Base-by-base conservation (phyloP, 2,329 filamentous ascomycete genomes). In the Pleurostoma richardsiae region DNA sequence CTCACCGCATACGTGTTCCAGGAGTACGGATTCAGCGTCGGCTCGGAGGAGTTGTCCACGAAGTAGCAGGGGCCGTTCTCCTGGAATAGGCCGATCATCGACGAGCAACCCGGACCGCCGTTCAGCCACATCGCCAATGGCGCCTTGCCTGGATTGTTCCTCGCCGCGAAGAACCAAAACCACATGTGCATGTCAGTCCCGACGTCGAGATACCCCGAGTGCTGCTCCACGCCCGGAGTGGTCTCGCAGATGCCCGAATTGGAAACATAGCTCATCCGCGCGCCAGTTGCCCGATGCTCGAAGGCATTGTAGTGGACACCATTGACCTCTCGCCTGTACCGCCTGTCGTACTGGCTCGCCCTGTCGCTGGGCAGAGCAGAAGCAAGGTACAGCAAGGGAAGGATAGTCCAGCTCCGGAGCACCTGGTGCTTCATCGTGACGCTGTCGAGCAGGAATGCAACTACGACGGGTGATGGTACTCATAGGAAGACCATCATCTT, bases 51-150 rank as follows among this genome's bases (percentile, higher is more conserved):
- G 45, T 67, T 53, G 47, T 74, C 50, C 49, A 73, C 62, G 28
- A 72, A 57, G 49, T 71, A 62, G 56, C 63, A 74, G 45, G 66
- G 69, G 8, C 79, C 79, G 66, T 69, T 64, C 73, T 79, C 48
- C 58, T 66, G 58, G 73, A 80, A 52, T 71, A 65, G 10, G 66
- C 79, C 63, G 10, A 63, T 57, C 70, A 82, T 71, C n/a, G 74
- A 79, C 50, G 74, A 79, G 43, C 68, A 71, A 27, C 79, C 79
- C 4, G 79, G 79, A 4, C 79, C 79, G 29, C 79, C 79, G 59
- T 80, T 81, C 42, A 82, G 60, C 75, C 75, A 82, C 57, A 81
- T 75, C 1, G 75, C 75, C 47, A 81, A 52, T 11, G 62, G 63
- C 33, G 62, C 59, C 39, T 59, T 56, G 11, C 45, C 53, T 1